phyloP scores from a whole-genome alignment of 140 eudicot genomes.

The Erigeron philadelphicus region DNA sequence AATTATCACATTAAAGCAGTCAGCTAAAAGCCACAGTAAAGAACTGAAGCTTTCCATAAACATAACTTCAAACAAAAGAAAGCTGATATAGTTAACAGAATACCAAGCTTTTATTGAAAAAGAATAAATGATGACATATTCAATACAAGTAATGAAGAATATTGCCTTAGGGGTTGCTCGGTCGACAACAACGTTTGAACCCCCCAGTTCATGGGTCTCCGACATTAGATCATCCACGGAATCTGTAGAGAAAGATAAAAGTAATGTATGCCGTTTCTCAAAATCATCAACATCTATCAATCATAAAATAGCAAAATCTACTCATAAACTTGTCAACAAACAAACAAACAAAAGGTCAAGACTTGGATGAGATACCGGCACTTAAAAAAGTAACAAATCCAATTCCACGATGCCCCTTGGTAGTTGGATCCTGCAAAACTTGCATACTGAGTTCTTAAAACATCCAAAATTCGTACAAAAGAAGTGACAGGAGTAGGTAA shows the following conservation, averaged over 20 bases:
- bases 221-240: slow-evolving; percentile 91
- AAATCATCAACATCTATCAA: not conserved
- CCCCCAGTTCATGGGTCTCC: slow-evolving; percentile 95
- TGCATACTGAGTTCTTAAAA: not conserved
- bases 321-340: not conserved
- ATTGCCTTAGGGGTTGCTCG: slow-evolving; percentile 95
- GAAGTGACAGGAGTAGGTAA: not conserved
- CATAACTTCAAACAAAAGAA: not conserved
- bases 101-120: slow-evolving; percentile 12
- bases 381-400: slow-evolving; percentile 88
- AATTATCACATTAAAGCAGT: slow-evolving; percentile 16
- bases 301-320: not conserved
- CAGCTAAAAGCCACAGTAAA: not conserved
- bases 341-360: not conserved
- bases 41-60: not conserved
- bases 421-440: slow-evolving; percentile 69
- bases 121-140: not conserved
- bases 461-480: slow-evolving; percentile 1
- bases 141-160: slow-evolving; percentile 12
- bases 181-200: slow-evolving; percentile 83
- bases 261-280: not conserved
- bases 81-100: not conserved
- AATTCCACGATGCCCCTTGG: slow-evolving; percentile 98
- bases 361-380: slow-evolving; percentile 44
- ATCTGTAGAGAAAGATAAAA: slow-evolving; percentile 39